These are phyloP conservation scores for Fallopia convolvulus DNA, from an alignment of 148 eudicot genomes.

Conservation along the genomic window DNA sequence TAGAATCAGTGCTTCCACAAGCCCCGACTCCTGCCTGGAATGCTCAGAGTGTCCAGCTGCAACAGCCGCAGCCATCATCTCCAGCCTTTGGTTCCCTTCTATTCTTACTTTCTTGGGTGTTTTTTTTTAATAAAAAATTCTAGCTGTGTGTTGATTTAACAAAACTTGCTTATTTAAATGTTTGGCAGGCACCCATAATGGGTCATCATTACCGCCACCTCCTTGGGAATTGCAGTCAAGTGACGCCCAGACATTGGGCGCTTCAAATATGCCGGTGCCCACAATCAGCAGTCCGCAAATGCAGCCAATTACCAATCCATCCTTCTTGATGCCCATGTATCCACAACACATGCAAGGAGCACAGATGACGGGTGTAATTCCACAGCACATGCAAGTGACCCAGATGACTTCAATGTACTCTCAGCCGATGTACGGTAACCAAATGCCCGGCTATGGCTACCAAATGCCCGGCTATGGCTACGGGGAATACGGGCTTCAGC, in stretches of 20 bases:
- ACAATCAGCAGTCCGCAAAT: slow-evolving; percentile 22
- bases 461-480: slow-evolving; percentile 48
- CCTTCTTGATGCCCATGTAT: slow-evolving; percentile 29
- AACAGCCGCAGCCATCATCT: slow-evolving; percentile 55
- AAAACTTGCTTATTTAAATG: not conserved
- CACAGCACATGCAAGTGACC: slow-evolving; percentile 49
- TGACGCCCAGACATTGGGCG: slow-evolving; percentile 30
- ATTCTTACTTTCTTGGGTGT: not conserved
- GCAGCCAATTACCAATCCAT: slow-evolving; percentile 38
- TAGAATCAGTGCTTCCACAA: slow-evolving; percentile 47
- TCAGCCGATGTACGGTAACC: slow-evolving; percentile 43
- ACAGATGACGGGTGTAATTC: slow-evolving; percentile 46
- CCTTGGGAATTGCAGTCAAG: slow-evolving; percentile 85
- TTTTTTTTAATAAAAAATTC: too few relatives aligned
- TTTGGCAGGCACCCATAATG: slow-evolving; percentile 48
- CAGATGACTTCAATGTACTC: slow-evolving; percentile 68
- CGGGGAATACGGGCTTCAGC: slow-evolving; percentile 54
- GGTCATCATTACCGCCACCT: slow-evolving; percentile 68
- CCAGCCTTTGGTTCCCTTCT: slow-evolving; percentile 52
- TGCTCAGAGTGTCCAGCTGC: slow-evolving; percentile 46
- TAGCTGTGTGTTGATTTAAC: not conserved
- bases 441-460: slow-evolving; percentile 17
- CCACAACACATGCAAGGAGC: slow-evolving; percentile 38
- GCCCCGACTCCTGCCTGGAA: slow-evolving; percentile 55
- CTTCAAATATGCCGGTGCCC: slow-evolving; percentile 36